Evolutionary conservation across 2,329 filamentous ascomycete genomes (phyloP), one percentile per base, ranked within the genome.

Genomic region (Xylaria sp.): DNA sequence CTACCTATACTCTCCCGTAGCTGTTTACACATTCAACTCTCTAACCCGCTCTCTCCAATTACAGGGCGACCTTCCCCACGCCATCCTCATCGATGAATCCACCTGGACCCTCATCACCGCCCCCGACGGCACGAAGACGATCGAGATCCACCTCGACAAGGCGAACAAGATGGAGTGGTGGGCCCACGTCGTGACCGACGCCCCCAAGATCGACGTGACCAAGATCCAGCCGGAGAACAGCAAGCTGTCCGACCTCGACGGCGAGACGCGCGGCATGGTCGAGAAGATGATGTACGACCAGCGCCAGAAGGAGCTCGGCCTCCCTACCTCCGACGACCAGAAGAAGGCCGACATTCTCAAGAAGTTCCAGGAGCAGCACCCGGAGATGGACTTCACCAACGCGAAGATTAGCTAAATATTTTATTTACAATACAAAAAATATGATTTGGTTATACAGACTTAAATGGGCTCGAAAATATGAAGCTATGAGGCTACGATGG

Each of bases 241-340:
- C 72, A 96, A 92, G 75, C 81, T 99, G 70, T 87, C 89, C 59
- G 94, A 99, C 74, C 80, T 99, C 67, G 93, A 97, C 72, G 94
- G 94, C 62, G 90, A 96, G 81, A 99, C 94, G 57, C 84, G 94
- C 65, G 84, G 87, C 60, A 97, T 99, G 93, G 94, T 99, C 50
- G 94, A 99, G 85, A 99, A 99, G 85, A 99, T 99, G 94, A 99
- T 99, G 94, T 99, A 84, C 71, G 94, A 99, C 79, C 94, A 99
- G 81, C 83, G 90, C 67, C 92, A 97, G 79, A 99, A 99, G 85
- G 92, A 97, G 79, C 80, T 83, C 75, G 94, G 94, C 3, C 83
- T 89, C 75, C 91, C 92, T 52, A 92, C 88, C 10, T 96, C 91
- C 66, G 94, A 97, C 67, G 94, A 99, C 79, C 87, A 96, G 82